phyloP scores from a whole-genome alignment of 106 monocot species.

The Platanthera zijinensis region DNA sequence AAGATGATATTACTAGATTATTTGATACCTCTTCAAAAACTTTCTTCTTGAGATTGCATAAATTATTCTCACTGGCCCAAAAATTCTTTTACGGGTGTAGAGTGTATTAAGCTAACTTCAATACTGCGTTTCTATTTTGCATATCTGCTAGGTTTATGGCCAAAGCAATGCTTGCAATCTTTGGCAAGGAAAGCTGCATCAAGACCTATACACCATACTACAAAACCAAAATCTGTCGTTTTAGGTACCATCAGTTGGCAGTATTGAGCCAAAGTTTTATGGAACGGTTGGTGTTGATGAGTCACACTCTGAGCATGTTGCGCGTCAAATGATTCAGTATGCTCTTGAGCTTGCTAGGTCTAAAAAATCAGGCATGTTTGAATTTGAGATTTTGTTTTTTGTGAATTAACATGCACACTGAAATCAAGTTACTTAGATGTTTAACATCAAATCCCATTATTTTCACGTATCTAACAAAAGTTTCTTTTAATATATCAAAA shows the following conservation, averaged over 20 bases:
- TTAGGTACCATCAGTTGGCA: neutral
- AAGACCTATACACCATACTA: neutral
- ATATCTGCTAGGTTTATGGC: neutral
- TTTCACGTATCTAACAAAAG: too few species aligned
- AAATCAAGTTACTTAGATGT: neutral
- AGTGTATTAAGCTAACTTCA: neutral
- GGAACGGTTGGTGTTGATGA: conserved; percentile 8
- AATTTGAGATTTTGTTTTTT: neutral
- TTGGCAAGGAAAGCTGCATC: neutral
- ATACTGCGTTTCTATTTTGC: neutral
- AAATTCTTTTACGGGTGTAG: neutral
- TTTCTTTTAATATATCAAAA: too few species aligned
- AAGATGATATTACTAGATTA: neutral
- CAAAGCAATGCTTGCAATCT: neutral
- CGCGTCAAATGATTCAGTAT: conserved; percentile 55
- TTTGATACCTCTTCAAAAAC: neutral
- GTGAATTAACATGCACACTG: too few species aligned
- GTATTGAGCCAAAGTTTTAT: conserved; percentile 6
- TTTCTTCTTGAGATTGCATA: neutral
- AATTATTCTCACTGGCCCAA: neutral
- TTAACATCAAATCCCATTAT: too few species aligned
- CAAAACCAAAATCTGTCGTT: neutral
- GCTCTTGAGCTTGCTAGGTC: conserved; percentile 45
- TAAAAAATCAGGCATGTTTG: conserved; percentile 37
- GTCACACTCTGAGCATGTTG: conserved; percentile 26